Evolutionary conservation across 2,329 filamentous ascomycete species (phyloP).

Genomic region (Ascochyta pisi): DNA sequence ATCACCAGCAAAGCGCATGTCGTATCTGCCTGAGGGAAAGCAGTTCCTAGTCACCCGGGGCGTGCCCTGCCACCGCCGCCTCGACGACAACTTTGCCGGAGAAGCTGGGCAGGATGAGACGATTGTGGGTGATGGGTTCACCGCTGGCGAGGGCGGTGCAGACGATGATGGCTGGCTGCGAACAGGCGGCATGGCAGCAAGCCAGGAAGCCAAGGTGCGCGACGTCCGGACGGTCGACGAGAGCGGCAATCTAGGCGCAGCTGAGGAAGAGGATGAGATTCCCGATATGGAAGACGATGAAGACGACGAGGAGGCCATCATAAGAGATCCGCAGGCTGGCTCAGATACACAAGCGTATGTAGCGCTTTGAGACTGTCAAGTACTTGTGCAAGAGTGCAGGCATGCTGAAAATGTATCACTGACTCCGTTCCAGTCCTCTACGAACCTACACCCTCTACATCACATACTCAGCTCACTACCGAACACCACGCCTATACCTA

Average conservation of each 20-base stretch:
- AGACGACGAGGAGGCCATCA: constrained; percentile 93
- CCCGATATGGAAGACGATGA: constrained; percentile 99
- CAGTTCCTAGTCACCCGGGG: constrained; percentile 95
- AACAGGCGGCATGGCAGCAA: constrained; percentile 79
- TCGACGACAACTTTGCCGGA: constrained; percentile 92
- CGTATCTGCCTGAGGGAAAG: constrained; percentile 84
- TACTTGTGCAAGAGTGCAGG: neutral
- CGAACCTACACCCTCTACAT: constrained; percentile 99
- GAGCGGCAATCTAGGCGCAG: constrained; percentile 81
- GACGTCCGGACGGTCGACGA: constrained; percentile 91
- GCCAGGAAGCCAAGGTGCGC: constrained; percentile 75
- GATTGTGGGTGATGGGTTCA: constrained; percentile 79
- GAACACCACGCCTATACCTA: constrained; percentile 92
- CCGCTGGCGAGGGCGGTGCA: constrained; percentile 54
- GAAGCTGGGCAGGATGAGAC: constrained; percentile 86
- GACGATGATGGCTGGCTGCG: constrained; percentile 90
- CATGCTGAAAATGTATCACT: constrained; percentile 14
- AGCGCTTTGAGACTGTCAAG: neutral
- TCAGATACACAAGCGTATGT: constrained; percentile 63
- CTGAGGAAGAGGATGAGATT: constrained; percentile 79
- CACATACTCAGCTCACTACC: constrained; percentile 95
- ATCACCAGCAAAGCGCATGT: constrained; percentile 76
- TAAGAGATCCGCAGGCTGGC: constrained; percentile 64
- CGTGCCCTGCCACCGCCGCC: constrained; percentile 88
- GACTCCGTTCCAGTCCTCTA: constrained; percentile 64